A percentile compares a stretch with the other conserved stretches of the same genome.
Conservation (phyloP, 202 grass and related monocot species). For the Carex arenaria region DNA sequence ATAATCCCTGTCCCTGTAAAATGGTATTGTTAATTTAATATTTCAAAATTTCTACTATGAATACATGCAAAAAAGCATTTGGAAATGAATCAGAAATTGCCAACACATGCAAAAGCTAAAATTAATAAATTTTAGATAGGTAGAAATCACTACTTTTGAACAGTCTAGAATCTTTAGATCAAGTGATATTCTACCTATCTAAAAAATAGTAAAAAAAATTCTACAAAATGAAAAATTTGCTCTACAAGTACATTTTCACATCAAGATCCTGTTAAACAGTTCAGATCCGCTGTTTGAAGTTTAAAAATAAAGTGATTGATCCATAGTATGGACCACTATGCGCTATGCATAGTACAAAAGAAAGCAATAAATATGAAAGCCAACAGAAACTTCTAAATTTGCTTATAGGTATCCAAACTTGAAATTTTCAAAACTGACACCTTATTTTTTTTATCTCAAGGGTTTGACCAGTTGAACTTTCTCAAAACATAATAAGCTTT, state of each 20-base stretch:
- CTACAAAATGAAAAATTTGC: too few relatives aligned
- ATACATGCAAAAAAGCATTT: background rate
- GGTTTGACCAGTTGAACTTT: background rate
- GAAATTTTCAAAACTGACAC: background rate
- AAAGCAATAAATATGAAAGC: background rate
- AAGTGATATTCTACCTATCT: too few relatives aligned
- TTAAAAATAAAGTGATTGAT: too few relatives aligned
- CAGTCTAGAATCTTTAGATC: too few relatives aligned
- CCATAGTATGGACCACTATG: too few relatives aligned
- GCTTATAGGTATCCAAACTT: background rate
- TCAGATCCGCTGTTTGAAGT: too few relatives aligned
- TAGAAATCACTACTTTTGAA: too few relatives aligned
- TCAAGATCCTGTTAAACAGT: too few relatives aligned
- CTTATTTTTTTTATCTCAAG: background rate
- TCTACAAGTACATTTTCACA: too few relatives aligned
- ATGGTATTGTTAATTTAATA: slow-evolving; percentile 19
- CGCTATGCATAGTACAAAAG: too few relatives aligned
- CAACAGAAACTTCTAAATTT: background rate
- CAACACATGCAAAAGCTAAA: background rate
- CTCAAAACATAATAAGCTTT: background rate
- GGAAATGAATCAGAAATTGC: background rate
- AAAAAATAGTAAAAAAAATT: too few relatives aligned
- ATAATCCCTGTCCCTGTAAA: slow-evolving; percentile 62
- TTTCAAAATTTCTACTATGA: background rate
- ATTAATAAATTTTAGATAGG: background rate